Percentiles rank a stretch among this genome's conserved stretches.
Conservation (phyloP, 805 yeast genomes). For the Wilhelminamyces savonicus region DNA sequence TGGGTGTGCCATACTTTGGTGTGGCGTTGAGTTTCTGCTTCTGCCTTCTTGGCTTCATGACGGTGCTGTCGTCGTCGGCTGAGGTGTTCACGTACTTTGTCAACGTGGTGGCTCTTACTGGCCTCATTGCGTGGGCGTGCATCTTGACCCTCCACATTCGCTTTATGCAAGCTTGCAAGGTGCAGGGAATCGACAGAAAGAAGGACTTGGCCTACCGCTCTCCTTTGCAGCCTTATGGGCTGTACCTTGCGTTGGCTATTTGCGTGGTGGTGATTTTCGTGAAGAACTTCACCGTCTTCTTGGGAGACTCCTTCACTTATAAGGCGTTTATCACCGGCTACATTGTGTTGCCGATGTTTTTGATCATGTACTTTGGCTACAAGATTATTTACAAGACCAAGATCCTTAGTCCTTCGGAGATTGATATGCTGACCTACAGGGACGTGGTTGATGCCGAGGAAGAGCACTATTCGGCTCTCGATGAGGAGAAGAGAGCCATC, state of each 20-base stretch:
- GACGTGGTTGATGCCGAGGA: slow-evolving; percentile 52
- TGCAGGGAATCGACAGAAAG: slow-evolving; percentile 56
- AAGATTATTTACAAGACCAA: slow-evolving; percentile 50
- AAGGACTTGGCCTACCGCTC: slow-evolving; percentile 52
- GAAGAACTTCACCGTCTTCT: slow-evolving; percentile 63
- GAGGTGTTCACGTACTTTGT: slow-evolving; percentile 64
- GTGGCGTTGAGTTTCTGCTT: slow-evolving; percentile 45
- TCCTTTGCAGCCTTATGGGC: slow-evolving; percentile 64
- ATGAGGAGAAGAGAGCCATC: slow-evolving; percentile 26
- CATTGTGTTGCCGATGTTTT: slow-evolving; percentile 64
- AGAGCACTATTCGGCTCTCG: slow-evolving; percentile 28
- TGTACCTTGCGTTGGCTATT: slow-evolving; percentile 51
- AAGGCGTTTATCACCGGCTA: slow-evolving; percentile 71
- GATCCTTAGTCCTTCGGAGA: slow-evolving; percentile 46
- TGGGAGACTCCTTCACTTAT: slow-evolving; percentile 44
- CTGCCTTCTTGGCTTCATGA: slow-evolving; percentile 67
- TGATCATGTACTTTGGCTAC: slow-evolving; percentile 51
- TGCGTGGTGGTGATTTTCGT: slow-evolving; percentile 53
- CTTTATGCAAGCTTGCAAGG: slow-evolving; percentile 59
- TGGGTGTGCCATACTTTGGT: slow-evolving; percentile 68
- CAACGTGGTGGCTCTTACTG: slow-evolving; percentile 70
- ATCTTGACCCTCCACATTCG: slow-evolving; percentile 62
- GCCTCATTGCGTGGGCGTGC: slow-evolving; percentile 69
- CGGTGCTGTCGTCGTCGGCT: slow-evolving; percentile 49
- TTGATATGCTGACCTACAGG: slow-evolving; percentile 53